Percentiles rank a stretch among this genome's conserved stretches.
Conservation (phyloP, 2,329 filamentous ascomycete genomes). For the Zymoseptoria ardabiliae region DNA sequence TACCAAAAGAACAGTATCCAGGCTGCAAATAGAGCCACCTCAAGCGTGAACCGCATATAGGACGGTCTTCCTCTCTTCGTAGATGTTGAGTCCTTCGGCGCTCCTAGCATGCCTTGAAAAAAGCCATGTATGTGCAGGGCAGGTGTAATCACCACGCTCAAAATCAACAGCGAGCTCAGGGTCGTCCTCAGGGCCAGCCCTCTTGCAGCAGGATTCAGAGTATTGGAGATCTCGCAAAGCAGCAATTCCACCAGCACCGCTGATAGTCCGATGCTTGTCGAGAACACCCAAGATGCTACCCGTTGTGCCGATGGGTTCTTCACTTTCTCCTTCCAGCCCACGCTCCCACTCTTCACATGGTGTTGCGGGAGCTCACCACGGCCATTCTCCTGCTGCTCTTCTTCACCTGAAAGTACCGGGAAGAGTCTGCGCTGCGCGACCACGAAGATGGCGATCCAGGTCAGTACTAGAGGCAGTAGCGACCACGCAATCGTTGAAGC, state of each 20-base stretch:
- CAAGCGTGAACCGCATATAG: slow-evolving; percentile 39
- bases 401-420: slow-evolving; percentile 57
- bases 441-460: slow-evolving; percentile 57
- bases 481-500: slow-evolving; percentile 52
- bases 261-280: slow-evolving; percentile 68
- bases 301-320: slow-evolving; percentile 27
- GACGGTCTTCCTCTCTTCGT: slow-evolving; percentile 51
- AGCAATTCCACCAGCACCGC: slow-evolving; percentile 73
- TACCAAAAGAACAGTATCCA: slow-evolving; percentile 75
- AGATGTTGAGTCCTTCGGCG: slow-evolving; percentile 57
- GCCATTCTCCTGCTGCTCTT: slow-evolving; percentile 54
- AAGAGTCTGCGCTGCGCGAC: slow-evolving; percentile 63
- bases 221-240: slow-evolving; percentile 73
- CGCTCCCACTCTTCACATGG: slow-evolving; percentile 33
- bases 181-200: slow-evolving; percentile 61
- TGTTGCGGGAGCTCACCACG: slow-evolving; percentile 50
- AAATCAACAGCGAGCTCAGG: slow-evolving; percentile 61
- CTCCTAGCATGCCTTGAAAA: slow-evolving; percentile 44
- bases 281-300: slow-evolving; percentile 55
- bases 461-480: slow-evolving; percentile 60
- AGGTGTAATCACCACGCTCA: slow-evolving; percentile 69
- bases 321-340: slow-evolving; percentile 12
- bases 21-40: slow-evolving; percentile 52
- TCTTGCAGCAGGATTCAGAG: slow-evolving; percentile 60
- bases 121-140: slow-evolving; percentile 63